Evolutionary conservation across 2,329 filamentous ascomycete species (phyloP).

Genomic region (Penicillium sp.): DNA sequence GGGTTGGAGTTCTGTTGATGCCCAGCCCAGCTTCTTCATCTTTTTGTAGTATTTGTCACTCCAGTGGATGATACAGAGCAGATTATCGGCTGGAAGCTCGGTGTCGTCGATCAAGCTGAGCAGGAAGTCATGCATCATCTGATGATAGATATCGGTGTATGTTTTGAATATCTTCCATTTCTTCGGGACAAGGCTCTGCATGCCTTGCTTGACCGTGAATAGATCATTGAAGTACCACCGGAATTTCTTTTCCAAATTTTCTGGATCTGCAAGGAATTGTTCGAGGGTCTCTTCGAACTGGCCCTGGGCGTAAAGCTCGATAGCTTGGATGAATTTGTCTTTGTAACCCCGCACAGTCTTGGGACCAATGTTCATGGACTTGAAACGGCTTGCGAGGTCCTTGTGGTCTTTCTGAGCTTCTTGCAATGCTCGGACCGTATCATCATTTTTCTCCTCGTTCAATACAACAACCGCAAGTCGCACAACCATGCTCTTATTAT

Average conservation of each 20-base stretch:
- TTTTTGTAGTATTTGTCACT: constrained; percentile 94
- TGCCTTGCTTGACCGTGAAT: constrained; percentile 88
- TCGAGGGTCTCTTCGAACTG: constrained; percentile 71
- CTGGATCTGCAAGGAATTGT: constrained; percentile 78
- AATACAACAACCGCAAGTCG: constrained; percentile 88
- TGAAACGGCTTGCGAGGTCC: constrained; percentile 88
- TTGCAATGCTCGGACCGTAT: constrained; percentile 83
- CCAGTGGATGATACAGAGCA: constrained; percentile 91
- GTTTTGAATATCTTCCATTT: constrained; percentile 95
- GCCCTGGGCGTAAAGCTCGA: constrained; percentile 67
- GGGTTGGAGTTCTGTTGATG: constrained; percentile 70
- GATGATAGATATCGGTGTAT: constrained; percentile 87
- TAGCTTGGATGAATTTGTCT: constrained; percentile 83
- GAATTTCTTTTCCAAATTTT: constrained; percentile 78
- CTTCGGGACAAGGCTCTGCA: constrained; percentile 86
- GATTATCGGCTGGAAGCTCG: constrained; percentile 78
- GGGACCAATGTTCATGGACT: constrained; percentile 89
- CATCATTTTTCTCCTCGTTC: constrained; percentile 94
- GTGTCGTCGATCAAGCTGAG: constrained; percentile 78
- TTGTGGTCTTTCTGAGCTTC: constrained; percentile 95
- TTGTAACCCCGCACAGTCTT: constrained; percentile 94
- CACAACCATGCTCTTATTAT: constrained; percentile 86
- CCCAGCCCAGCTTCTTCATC: constrained; percentile 85
- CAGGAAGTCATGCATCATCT: constrained; percentile 92
- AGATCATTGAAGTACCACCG: constrained; percentile 99